Evolutionary conservation across 176 grass and related monocot genomes (phyloP).

Genomic region (Carex myosuroides): DNA sequence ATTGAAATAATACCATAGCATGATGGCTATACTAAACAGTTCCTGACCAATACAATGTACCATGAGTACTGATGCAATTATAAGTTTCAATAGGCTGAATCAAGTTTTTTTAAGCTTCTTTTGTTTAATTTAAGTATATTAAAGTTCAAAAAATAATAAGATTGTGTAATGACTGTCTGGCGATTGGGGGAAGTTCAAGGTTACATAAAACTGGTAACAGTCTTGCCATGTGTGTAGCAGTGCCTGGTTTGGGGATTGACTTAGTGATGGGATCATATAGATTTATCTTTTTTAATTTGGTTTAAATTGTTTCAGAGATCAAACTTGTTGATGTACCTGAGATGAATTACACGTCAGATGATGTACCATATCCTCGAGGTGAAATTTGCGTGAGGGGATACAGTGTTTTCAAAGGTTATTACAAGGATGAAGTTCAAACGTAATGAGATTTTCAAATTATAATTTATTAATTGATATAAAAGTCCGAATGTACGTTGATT

Average conservation of each 20-base stretch:
- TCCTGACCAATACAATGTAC: neutral
- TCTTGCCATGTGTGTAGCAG: neutral
- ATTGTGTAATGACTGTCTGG: neutral
- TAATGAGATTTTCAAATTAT: slow-evolving; percentile 28
- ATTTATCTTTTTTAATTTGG: slow-evolving; percentile 7
- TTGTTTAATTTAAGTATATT: neutral
- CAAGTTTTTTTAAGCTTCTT: neutral
- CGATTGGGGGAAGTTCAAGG: neutral
- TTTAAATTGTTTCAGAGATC: slow-evolving; percentile 56
- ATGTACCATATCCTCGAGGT: slow-evolving; percentile 83
- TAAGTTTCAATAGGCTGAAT: neutral
- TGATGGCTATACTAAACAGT: neutral
- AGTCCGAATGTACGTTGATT: neutral
- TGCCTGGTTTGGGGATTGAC: neutral
- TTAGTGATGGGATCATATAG: slow-evolving; percentile 5
- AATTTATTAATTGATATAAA: neutral
- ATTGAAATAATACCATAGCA: neutral
- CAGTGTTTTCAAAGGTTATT: slow-evolving; percentile 69
- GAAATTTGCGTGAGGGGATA: slow-evolving; percentile 95
- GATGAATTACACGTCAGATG: slow-evolving; percentile 95
- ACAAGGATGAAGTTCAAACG: slow-evolving; percentile 88
- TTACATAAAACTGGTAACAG: neutral
- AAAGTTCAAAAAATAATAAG: neutral
- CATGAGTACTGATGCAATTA: neutral
- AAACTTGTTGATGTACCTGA: slow-evolving; percentile 96